Evolutionary conservation across 345 rosid species (phyloP).

Genomic region (Citrus medica): DNA sequence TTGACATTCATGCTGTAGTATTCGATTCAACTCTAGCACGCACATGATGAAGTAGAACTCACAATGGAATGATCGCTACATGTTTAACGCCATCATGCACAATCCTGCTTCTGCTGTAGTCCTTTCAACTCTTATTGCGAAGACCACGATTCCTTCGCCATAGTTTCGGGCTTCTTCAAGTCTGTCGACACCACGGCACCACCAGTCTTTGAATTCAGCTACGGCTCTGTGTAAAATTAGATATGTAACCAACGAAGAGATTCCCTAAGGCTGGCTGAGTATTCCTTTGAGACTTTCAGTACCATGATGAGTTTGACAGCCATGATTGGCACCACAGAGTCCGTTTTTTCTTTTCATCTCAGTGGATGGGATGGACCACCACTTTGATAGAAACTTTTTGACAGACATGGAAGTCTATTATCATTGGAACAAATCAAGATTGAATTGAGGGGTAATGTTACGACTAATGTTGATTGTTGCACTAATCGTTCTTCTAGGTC

Average conservation of each 20-base stretch:
- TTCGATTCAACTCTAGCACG: neutral
- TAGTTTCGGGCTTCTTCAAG: slow-evolving; percentile 45
- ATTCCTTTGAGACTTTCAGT: neutral
- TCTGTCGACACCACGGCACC: slow-evolving; percentile 37
- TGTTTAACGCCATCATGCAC: slow-evolving; percentile 46
- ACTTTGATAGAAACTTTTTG: slow-evolving; percentile 7
- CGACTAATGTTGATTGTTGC: too few relatives aligned
- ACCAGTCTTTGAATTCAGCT: slow-evolving; percentile 23
- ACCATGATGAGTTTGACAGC: slow-evolving; percentile 12
- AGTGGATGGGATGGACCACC: slow-evolving; percentile 26
- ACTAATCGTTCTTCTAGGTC: neutral
- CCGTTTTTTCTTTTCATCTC: neutral
- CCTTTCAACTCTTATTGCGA: slow-evolving; percentile 61
- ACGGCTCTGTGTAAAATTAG: neutral
- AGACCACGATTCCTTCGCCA: slow-evolving; percentile 50
- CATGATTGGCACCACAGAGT: slow-evolving; percentile 3
- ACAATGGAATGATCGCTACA: slow-evolving; percentile 42
- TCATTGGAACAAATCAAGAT: neutral
- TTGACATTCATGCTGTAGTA: neutral
- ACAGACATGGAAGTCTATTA: neutral
- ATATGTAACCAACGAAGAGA: neutral
- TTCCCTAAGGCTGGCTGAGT: neutral
- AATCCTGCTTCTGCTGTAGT: slow-evolving; percentile 43
- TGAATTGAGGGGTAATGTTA: neutral
- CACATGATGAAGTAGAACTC: slow-evolving; percentile 17